Percentiles rank a stretch among this genome's conserved stretches.
phyloP scores from a whole-genome alignment of 2,329 filamentous ascomycete genomes.

The Apiospora arundinis region DNA sequence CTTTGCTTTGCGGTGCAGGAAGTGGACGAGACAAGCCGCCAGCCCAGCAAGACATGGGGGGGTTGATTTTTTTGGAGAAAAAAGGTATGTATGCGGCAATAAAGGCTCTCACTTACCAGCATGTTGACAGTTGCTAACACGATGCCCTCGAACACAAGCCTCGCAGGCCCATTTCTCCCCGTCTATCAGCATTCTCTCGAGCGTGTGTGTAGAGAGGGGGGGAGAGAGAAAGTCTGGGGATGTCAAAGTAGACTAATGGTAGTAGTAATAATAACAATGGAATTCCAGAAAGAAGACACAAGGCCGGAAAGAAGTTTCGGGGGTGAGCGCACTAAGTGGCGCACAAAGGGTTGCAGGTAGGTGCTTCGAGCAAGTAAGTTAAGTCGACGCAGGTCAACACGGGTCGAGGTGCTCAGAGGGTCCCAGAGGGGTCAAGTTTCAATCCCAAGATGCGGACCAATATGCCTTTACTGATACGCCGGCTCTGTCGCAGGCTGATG shows the following conservation, averaged over 20 bases:
- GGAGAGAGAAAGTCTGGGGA: slow-evolving; percentile 16
- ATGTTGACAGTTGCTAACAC: slow-evolving; percentile 98
- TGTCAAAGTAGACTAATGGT: slow-evolving; percentile 16
- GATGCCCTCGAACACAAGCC: slow-evolving; percentile 96
- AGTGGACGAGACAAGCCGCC: background rate
- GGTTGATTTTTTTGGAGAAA: slow-evolving; percentile 23
- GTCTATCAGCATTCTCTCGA: slow-evolving; percentile 74
- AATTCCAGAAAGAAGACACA: slow-evolving; percentile 13
- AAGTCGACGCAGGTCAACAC: too few relatives aligned
- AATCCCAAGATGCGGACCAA: slow-evolving; percentile 15
- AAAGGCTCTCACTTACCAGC: slow-evolving; percentile 68
- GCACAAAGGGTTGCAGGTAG: slow-evolving; percentile 5
- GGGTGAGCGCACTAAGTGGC: slow-evolving; percentile 2
- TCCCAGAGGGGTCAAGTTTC: slow-evolving; percentile 13
- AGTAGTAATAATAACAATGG: slow-evolving; percentile 7
- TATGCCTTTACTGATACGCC: slow-evolving; percentile 22
- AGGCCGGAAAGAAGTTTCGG: slow-evolving; percentile 17
- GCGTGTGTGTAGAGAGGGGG: slow-evolving; percentile 17
- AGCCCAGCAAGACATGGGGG: slow-evolving; percentile 22
- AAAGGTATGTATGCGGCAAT: slow-evolving; percentile 23
- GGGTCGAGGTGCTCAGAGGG: background rate
- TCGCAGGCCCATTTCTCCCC: slow-evolving; percentile 98
- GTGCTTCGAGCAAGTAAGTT: too few relatives aligned
- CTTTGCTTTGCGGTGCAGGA: background rate
- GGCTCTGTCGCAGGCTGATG: slow-evolving; percentile 22